Percentiles rank a stretch among this genome's conserved stretches.
Evolutionary conservation across 2,329 filamentous ascomycete genomes (phyloP).

Genomic region (Xylariaceae sp.): DNA sequence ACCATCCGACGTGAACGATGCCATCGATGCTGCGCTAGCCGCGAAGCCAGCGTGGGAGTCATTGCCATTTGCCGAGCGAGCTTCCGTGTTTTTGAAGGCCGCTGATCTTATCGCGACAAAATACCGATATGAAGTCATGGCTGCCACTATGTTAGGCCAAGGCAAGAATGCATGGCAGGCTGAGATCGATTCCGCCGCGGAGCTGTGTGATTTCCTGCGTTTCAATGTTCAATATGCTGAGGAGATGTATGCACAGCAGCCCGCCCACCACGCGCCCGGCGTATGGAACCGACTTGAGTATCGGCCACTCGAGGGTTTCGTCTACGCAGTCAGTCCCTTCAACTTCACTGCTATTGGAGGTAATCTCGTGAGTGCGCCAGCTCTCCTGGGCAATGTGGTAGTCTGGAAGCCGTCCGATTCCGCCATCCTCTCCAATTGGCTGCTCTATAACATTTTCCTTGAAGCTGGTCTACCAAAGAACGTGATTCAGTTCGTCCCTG

Average conservation of each 20-base stretch:
- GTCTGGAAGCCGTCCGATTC: slow-evolving; percentile 94
- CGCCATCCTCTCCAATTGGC: slow-evolving; percentile 84
- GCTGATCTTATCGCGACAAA: slow-evolving; percentile 86
- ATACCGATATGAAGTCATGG: slow-evolving; percentile 96
- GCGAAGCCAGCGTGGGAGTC: slow-evolving; percentile 83
- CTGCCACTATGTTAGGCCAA: slow-evolving; percentile 90
- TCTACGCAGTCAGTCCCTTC: slow-evolving; percentile 91
- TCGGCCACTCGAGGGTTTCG: slow-evolving; percentile 86
- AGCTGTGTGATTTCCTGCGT: slow-evolving; percentile 85
- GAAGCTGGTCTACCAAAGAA: slow-evolving; percentile 85
- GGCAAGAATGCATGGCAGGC: slow-evolving; percentile 99
- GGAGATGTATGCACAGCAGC: slow-evolving; percentile 84
- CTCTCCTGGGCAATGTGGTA: slow-evolving; percentile 88
- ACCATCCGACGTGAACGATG: slow-evolving; percentile 65
- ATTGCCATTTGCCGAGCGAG: slow-evolving; percentile 82
- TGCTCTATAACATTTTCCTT: slow-evolving; percentile 82
- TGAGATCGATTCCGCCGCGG: slow-evolving; percentile 94
- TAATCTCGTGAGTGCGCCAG: slow-evolving; percentile 77
- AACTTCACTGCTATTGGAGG: slow-evolving; percentile 96
- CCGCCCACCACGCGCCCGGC: slow-evolving; percentile 72
- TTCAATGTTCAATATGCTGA: slow-evolving; percentile 94
- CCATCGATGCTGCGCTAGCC: slow-evolving; percentile 79
- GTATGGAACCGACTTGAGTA: slow-evolving; percentile 92
- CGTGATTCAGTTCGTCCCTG: slow-evolving; percentile 91
- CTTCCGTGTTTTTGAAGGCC: slow-evolving; percentile 91